Percentiles rank a stretch among this genome's conserved stretches.
Evolutionary conservation across 1,284 basidiomycete species (phyloP).

Genomic region (Ustilago curta): DNA sequence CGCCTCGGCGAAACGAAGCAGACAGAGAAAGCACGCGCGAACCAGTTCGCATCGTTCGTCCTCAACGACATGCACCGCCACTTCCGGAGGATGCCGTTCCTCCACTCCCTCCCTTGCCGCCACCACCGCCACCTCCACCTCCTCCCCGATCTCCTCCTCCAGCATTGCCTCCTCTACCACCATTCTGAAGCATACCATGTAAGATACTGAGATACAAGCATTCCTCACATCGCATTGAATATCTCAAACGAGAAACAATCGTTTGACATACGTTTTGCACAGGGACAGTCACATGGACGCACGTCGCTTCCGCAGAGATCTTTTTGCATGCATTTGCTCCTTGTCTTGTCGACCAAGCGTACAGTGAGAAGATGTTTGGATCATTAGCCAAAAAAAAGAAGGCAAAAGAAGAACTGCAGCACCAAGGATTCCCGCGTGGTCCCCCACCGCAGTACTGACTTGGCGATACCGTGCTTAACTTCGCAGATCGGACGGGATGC

Average conservation of each 20-base stretch:
- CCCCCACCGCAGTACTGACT: conserved; percentile 87
- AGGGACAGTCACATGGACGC: too few relatives aligned
- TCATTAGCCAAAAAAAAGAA: conserved; percentile 6
- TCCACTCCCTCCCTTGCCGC: background rate
- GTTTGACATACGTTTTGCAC: too few relatives aligned
- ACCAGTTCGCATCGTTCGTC: background rate
- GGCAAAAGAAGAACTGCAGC: conserved; percentile 75
- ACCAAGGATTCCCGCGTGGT: conserved; percentile 85
- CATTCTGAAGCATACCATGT: background rate
- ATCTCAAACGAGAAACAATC: background rate
- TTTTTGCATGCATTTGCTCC: too few relatives aligned
- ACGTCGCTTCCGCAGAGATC: too few relatives aligned
- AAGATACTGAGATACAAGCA: background rate
- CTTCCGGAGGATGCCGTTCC: background rate
- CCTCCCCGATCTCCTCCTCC: conserved; percentile 19
- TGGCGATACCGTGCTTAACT: conserved; percentile 82
- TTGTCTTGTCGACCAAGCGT: too few relatives aligned
- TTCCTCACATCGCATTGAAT: background rate
- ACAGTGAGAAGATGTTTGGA: too few relatives aligned
- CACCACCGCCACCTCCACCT: conserved; percentile 4
- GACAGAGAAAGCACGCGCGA: background rate
- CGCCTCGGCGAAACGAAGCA: background rate
- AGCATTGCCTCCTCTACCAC: conserved; percentile 7
- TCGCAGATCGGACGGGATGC: conserved; percentile 84
- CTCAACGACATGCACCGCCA: background rate